Conservation (phyloP, 805 yeast genomes). For the Clavispora asparagi region DNA sequence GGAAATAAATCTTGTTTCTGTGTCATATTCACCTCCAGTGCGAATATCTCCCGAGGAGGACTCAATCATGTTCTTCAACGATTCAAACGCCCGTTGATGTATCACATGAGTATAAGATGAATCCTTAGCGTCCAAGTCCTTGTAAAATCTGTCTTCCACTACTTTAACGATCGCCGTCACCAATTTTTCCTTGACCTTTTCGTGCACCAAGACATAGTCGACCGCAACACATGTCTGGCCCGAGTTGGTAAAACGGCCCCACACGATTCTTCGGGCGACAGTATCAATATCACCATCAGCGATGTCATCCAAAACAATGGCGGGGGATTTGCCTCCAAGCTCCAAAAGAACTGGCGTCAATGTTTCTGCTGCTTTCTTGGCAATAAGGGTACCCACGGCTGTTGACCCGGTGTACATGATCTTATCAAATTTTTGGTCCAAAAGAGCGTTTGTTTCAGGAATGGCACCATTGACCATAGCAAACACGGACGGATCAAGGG, state of each 20-base stretch:
- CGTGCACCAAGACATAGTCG: constrained; percentile 74
- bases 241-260: constrained; percentile 75
- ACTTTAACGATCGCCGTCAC: constrained; percentile 36
- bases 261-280: constrained; percentile 56
- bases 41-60: constrained; percentile 51
- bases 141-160: constrained; percentile 41
- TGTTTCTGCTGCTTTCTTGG: constrained; percentile 76
- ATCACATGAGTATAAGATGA: constrained; percentile 54
- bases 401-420: constrained; percentile 84
- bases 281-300: constrained; percentile 38
- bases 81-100: constrained; percentile 47
- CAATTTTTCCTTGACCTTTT: constrained; percentile 48
- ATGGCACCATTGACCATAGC: constrained; percentile 70
- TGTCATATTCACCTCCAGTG: constrained; percentile 41
- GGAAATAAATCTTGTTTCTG: constrained; percentile 45
- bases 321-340: constrained; percentile 92
- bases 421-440: constrained; percentile 68
- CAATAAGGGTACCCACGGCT: constrained; percentile 69
- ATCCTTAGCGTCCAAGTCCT: constrained; percentile 24
- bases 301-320: constrained; percentile 52
- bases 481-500: constrained; percentile 53
- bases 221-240: constrained; percentile 93
- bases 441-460: constrained; percentile 44
- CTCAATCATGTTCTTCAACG: constrained; percentile 40
- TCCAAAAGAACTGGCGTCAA: constrained; percentile 80